phyloP scores from a whole-genome alignment of 352 stramenopile genomes.

The Phytopythium delawarense region DNA sequence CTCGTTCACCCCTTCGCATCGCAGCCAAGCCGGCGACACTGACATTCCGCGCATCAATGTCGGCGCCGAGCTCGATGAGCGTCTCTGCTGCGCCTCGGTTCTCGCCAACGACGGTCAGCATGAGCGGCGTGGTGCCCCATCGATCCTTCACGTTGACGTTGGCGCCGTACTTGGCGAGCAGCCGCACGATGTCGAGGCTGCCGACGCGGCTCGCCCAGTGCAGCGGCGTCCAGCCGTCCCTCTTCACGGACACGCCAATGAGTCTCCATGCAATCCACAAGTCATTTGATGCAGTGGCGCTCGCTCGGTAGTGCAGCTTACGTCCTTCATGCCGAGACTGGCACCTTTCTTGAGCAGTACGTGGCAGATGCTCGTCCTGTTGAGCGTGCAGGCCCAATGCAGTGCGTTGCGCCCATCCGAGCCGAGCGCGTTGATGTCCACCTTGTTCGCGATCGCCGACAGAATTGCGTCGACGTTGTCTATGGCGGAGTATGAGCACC shows the following conservation, averaged over 20 bases:
- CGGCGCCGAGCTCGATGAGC: conserved; percentile 70
- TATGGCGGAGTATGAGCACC: conserved; percentile 7
- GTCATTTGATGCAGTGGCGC: background rate
- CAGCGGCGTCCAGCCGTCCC: conserved; percentile 69
- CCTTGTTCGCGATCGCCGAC: conserved; percentile 60
- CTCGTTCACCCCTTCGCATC: background rate
- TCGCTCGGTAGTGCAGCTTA: conserved; percentile 9
- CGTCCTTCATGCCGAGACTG: conserved; percentile 72
- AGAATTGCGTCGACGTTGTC: conserved; percentile 79
- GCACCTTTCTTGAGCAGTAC: conserved; percentile 82
- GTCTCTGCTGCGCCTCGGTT: conserved; percentile 48
- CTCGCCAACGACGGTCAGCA: conserved; percentile 74
- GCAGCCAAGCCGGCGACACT: background rate
- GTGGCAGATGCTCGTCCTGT: conserved; percentile 72
- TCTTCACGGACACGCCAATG: conserved; percentile 15
- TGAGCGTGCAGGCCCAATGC: conserved; percentile 76
- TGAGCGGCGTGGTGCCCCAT: conserved; percentile 75
- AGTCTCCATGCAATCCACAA: background rate
- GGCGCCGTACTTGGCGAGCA: conserved; percentile 74
- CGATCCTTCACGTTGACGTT: conserved; percentile 70
- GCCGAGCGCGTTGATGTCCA: conserved; percentile 67
- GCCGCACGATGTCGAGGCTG: conserved; percentile 64
- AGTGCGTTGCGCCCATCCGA: conserved; percentile 76
- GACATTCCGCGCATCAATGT: conserved; percentile 69
- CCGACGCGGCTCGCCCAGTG: conserved; percentile 79